These are phyloP conservation scores for Thelephora ganbajun DNA, from an alignment of 768 basidiomycete species.

Conservation along the genomic window DNA sequence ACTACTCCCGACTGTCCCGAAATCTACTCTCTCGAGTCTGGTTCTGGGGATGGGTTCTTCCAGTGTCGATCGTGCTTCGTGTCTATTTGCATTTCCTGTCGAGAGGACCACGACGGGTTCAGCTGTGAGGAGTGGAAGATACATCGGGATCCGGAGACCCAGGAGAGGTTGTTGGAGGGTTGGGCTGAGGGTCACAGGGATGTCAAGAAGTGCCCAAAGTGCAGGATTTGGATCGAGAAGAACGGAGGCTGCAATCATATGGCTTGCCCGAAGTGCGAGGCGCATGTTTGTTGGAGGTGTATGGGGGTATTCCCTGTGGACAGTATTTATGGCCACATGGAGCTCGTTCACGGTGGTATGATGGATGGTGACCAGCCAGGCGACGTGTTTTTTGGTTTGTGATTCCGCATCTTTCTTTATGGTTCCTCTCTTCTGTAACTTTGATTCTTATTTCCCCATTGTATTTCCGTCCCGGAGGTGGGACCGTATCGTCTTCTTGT, in stretches of 20 bases:
- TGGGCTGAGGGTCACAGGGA: conserved; percentile 16
- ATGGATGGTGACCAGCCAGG: background rate
- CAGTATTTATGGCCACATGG: conserved; percentile 21
- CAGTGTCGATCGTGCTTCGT: conserved; percentile 23
- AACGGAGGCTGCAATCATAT: conserved; percentile 27
- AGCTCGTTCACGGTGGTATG: conserved; percentile 15
- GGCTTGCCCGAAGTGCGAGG: conserved; percentile 18
- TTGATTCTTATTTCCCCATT: too few relatives aligned
- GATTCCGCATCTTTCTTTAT: too few relatives aligned
- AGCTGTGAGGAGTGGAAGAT: conserved; percentile 17
- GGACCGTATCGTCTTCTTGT: too few relatives aligned
- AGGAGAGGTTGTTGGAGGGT: conserved; percentile 4
- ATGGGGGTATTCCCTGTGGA: conserved; percentile 15
- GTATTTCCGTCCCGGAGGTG: too few relatives aligned
- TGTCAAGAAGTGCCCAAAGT: conserved; percentile 23
- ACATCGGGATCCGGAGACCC: conserved; percentile 6
- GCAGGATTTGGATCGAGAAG: conserved; percentile 22
- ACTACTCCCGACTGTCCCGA: conserved; percentile 36
- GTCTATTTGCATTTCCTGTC: conserved; percentile 26
- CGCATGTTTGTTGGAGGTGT: conserved; percentile 28
- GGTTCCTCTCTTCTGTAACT: too few relatives aligned
- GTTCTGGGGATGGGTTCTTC: conserved; percentile 12
- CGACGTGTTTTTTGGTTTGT: too few relatives aligned
- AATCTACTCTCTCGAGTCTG: conserved; percentile 23
- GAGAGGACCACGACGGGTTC: conserved; percentile 27